Percentiles rank a stretch among this genome's conserved stretches.
phyloP scores from a whole-genome alignment of 1,284 basidiomycete species.

The Apiotrichum siamense region DNA sequence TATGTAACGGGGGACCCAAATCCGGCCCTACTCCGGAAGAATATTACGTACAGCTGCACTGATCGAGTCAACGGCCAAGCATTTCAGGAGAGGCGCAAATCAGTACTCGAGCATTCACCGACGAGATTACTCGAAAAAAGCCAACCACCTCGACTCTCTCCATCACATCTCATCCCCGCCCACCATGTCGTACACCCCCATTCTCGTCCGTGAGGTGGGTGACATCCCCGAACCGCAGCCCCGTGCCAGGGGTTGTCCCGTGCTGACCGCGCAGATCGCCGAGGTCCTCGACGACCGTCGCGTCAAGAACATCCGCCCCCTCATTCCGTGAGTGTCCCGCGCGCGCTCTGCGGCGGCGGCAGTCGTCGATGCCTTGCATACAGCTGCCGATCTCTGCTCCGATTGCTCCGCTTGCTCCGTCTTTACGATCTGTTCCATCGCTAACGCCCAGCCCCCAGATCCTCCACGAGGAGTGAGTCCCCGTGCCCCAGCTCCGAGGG shows the following conservation, averaged over 20 bases:
- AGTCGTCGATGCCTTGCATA: not conserved
- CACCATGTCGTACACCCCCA: slow-evolving; percentile 2
- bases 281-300: slow-evolving; percentile 75
- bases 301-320: slow-evolving; percentile 74
- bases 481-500: too few species aligned
- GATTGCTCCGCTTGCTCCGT: not conserved
- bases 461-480: slow-evolving; percentile 67
- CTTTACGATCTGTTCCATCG: not conserved
- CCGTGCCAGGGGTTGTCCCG: not conserved
- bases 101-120: too few species aligned
- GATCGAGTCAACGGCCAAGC: too few species aligned
- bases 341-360: too few species aligned
- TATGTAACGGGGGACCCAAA: too few species aligned
- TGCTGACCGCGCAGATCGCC: slow-evolving; percentile 52
- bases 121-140: too few species aligned
- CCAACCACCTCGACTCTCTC: too few species aligned
- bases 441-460: slow-evolving; percentile 61
- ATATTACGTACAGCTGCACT: too few species aligned
- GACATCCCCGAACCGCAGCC: not conserved
- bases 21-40: too few species aligned
- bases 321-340: slow-evolving; percentile 59
- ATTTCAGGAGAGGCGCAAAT: too few species aligned
- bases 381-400: too few species aligned
- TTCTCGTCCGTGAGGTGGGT: not conserved
- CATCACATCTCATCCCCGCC: too few species aligned